A percentile compares a stretch with the other conserved stretches of the same genome.
Evolutionary conservation across 352 stramenopile species (phyloP).

Genomic region (Globisporangium carolinianum): DNA sequence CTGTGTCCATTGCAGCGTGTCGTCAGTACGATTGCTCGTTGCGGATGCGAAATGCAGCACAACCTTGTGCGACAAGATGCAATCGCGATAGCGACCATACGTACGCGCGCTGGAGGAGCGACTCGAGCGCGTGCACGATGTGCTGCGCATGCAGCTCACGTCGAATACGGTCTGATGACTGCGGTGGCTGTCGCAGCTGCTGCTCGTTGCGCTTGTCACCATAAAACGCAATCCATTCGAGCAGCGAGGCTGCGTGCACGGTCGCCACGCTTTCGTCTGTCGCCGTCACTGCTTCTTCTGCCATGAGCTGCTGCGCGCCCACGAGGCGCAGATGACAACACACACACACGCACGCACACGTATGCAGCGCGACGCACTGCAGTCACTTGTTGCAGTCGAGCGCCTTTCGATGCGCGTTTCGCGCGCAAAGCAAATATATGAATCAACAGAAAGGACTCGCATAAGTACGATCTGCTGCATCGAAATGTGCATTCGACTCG

Average conservation of each 20-base stretch:
- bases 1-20: conserved; percentile 8
- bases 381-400: no score
- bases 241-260: conserved; percentile 20
- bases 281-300: background rate
- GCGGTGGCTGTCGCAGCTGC: background rate
- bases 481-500: no score
- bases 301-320: background rate
- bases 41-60: background rate
- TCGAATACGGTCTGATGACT: no score
- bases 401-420: no score
- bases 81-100: background rate
- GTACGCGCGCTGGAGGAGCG: conserved; percentile 18
- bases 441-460: no score
- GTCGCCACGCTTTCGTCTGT: background rate
- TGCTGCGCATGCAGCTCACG: background rate
- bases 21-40: background rate
- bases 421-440: no score
- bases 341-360: no score
- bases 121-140: conserved; percentile 11
- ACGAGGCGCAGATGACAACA: no score
- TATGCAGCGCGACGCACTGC: no score
- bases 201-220: background rate
- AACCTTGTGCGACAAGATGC: background rate
- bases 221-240: conserved; percentile 29
- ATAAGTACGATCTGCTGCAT: no score